Evolutionary conservation across 2,329 filamentous ascomycete genomes (phyloP).

Genomic region (Pezicula radicicola): DNA sequence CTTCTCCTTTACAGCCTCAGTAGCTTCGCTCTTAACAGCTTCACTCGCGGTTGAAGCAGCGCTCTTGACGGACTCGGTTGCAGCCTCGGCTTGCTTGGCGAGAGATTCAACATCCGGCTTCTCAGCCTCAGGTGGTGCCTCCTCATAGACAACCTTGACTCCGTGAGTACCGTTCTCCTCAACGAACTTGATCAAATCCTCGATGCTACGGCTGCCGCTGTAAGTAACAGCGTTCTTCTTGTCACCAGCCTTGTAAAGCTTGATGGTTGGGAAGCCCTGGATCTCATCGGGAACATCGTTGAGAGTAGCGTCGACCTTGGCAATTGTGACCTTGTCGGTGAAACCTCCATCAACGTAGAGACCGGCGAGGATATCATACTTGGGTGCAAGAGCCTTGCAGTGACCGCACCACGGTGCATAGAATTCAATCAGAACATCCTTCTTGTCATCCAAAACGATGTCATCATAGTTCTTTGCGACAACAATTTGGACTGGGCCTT

Average conservation of each 20-base stretch:
- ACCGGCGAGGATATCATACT: constrained; percentile 88
- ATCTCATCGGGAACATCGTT: constrained; percentile 98
- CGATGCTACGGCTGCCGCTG: constrained; percentile 80
- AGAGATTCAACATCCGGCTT: constrained; percentile 33
- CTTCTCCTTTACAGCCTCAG: constrained; percentile 32
- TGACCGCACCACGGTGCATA: constrained; percentile 99
- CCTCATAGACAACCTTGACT: constrained; percentile 60
- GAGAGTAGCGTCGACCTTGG: constrained; percentile 93
- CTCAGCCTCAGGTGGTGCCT: constrained; percentile 50
- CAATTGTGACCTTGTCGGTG: constrained; percentile 83
- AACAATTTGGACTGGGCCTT: constrained; percentile 81
- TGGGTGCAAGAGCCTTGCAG: constrained; percentile 96
- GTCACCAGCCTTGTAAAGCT: constrained; percentile 87
- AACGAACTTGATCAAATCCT: constrained; percentile 90
- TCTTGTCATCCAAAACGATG: constrained; percentile 85
- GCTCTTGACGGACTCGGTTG: constrained; percentile 30
- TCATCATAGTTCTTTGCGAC: constrained; percentile 94
- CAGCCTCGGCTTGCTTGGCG: constrained; percentile 35
- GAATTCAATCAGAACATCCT: constrained; percentile 97
- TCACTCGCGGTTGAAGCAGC: constrained; percentile 47
- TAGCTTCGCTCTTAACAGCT: constrained; percentile 40
- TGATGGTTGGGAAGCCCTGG: constrained; percentile 98
- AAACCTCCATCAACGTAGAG: constrained; percentile 73
- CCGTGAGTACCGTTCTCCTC: constrained; percentile 93
- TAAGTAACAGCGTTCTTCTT: constrained; percentile 87